Percentiles rank a stretch among this genome's conserved stretches.
Conservation (phyloP, 164 flowering plant species). For the Litsea cubeba region DNA sequence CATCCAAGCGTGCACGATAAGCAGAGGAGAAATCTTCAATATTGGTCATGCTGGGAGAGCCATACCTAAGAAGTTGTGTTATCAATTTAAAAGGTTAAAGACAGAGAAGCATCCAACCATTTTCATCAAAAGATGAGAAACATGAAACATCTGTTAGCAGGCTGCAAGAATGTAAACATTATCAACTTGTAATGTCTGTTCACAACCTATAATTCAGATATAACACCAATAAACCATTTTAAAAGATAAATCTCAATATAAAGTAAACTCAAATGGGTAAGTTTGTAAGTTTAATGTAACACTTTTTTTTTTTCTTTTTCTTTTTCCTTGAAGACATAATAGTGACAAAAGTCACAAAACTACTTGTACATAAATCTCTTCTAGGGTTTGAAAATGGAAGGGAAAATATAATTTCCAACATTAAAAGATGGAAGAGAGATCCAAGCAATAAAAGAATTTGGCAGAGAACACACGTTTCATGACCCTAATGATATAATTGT, state of each 20-base stretch:
- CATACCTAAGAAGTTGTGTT: conserved; percentile 46
- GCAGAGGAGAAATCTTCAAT: conserved; percentile 68
- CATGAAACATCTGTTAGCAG: neutral
- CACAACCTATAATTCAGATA: neutral
- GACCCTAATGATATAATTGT: no score
- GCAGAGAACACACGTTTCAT: no score
- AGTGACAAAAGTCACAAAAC: no score
- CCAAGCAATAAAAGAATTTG: no score
- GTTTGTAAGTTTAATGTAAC: no score
- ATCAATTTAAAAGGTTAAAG: neutral
- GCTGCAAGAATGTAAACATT: neutral
- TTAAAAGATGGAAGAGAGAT: no score
- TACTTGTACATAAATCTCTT: no score
- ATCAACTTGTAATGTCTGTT: neutral
- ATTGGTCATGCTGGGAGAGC: conserved; percentile 82
- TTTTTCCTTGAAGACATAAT: no score
- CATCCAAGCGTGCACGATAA: conserved; percentile 56
- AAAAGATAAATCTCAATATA: neutral
- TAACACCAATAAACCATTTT: neutral
- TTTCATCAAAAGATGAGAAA: neutral
- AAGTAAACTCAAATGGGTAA: no score
- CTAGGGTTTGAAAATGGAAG: no score
- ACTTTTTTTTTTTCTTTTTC: no score
- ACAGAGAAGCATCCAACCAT: neutral
- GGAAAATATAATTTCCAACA: no score